These are phyloP conservation scores for Ceratobasidium sp. DNA, from an alignment of 1,284 basidiomycete genomes.

Conservation along the genomic window DNA sequence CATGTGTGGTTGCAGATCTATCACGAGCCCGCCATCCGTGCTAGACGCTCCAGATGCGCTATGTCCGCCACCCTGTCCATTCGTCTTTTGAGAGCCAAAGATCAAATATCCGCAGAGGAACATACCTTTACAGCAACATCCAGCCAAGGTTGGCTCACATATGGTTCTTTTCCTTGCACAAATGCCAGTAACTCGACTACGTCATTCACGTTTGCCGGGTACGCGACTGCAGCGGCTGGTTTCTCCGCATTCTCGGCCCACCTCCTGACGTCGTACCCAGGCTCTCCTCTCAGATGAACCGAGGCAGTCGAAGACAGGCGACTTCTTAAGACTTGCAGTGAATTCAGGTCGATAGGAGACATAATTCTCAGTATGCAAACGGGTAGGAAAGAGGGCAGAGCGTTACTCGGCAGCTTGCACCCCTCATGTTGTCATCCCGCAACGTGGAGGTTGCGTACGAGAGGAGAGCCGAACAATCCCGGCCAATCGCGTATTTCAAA, in stretches of 20 bases:
- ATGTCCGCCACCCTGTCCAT: slow-evolving; percentile 38
- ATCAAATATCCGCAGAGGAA: not conserved
- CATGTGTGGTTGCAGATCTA: slow-evolving; percentile 67
- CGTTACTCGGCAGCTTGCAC: not conserved
- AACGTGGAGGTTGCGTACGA: no score
- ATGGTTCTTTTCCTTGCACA: slow-evolving; percentile 20
- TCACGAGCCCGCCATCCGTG: slow-evolving; percentile 67
- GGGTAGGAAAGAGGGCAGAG: not conserved
- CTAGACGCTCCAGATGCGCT: slow-evolving; percentile 31
- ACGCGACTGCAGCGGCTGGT: slow-evolving; percentile 7
- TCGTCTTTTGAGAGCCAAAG: not conserved
- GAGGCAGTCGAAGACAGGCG: slow-evolving; percentile 5
- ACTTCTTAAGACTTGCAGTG: not conserved
- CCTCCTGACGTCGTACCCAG: slow-evolving; percentile 29
- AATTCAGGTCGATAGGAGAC: not conserved
- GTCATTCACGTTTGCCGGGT: slow-evolving; percentile 22
- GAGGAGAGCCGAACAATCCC: no score
- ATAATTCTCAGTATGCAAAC: not conserved
- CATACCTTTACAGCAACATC: slow-evolving; percentile 42
- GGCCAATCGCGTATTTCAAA: no score
- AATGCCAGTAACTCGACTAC: slow-evolving; percentile 29
- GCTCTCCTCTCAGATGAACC: slow-evolving; percentile 9
- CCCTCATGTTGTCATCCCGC: no score
- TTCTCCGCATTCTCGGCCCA: slow-evolving; percentile 45
- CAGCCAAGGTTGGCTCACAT: not conserved